Conservation (phyloP, 2,329 filamentous ascomycete genomes). For the Ciborinia camelliae region DNA sequence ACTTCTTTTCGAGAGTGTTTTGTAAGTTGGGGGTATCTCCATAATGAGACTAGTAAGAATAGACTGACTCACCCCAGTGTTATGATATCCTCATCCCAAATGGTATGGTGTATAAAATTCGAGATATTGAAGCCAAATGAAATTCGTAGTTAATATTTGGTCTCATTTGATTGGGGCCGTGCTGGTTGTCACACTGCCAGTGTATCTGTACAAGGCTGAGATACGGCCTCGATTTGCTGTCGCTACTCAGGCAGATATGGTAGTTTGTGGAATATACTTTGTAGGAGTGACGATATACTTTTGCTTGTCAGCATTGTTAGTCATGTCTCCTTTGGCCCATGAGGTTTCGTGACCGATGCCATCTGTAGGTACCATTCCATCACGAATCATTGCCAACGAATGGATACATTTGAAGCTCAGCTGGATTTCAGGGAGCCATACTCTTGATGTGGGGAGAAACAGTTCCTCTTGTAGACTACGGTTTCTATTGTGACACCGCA, state of each 20-base stretch:
- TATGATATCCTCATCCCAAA: neutral
- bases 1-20: conserved; percentile 33
- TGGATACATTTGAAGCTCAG: conserved; percentile 52
- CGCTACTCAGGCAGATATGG: conserved; percentile 40
- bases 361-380: conserved; percentile 52
- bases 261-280: conserved; percentile 45
- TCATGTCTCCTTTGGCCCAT: conserved; percentile 3
- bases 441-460: conserved; percentile 60
- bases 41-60: conserved; percentile 40
- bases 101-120: neutral
- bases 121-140: conserved; percentile 6
- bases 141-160: conserved; percentile 45
- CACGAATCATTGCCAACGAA: conserved; percentile 50
- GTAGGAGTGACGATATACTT: conserved; percentile 47
- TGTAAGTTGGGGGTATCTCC: conserved; percentile 36
- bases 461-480: conserved; percentile 56
- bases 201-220: conserved; percentile 40
- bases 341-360: conserved; percentile 6
- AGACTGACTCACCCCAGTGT: conserved; percentile 9
- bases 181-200: conserved; percentile 41
- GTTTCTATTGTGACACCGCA: conserved; percentile 38
- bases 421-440: conserved; percentile 60
- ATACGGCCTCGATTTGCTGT: conserved; percentile 40
- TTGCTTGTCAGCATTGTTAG: conserved; percentile 44
- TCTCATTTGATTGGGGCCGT: conserved; percentile 45